These are phyloP conservation scores for Sarocladiaceae sp. DNA, from an alignment of 2,329 filamentous ascomycete species.

Conservation along the genomic window DNA sequence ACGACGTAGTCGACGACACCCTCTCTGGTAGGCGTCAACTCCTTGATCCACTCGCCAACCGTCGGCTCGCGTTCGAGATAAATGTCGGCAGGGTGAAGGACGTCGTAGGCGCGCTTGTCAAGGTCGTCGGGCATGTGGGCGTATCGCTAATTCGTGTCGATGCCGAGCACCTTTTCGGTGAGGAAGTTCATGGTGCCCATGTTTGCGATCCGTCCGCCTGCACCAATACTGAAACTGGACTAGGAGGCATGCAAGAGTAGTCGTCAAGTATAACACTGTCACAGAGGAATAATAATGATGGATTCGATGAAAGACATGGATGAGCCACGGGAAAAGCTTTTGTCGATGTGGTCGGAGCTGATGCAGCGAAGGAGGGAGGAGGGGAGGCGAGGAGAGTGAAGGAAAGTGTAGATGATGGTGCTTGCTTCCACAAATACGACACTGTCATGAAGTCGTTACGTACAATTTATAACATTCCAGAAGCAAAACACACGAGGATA, in stretches of 20 bases:
- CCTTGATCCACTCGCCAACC: slow-evolving; percentile 52
- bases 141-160: slow-evolving; percentile 23
- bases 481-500: no score
- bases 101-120: slow-evolving; percentile 17
- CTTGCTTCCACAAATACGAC: no score
- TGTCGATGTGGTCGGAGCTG: no score
- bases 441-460: no score
- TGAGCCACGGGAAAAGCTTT: no score
- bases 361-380: no score
- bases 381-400: no score
- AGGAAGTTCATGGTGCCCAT: slow-evolving; percentile 15
- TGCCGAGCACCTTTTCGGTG: slow-evolving; percentile 22
- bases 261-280: neutral
- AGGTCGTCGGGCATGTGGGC: slow-evolving; percentile 19
- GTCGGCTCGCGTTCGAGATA: slow-evolving; percentile 62
- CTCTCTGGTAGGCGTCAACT: slow-evolving; percentile 42
- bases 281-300: neutral
- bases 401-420: no score
- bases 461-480: no score
- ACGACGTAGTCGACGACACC: slow-evolving; percentile 45
- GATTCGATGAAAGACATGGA: no score
- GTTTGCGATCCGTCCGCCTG: neutral
- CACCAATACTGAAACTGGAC: neutral
- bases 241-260: neutral
- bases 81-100: slow-evolving; percentile 20